These are phyloP conservation scores for Ceratobasidium theobromae DNA, from an alignment of 1,284 basidiomycete genomes.

Conservation along the genomic window DNA sequence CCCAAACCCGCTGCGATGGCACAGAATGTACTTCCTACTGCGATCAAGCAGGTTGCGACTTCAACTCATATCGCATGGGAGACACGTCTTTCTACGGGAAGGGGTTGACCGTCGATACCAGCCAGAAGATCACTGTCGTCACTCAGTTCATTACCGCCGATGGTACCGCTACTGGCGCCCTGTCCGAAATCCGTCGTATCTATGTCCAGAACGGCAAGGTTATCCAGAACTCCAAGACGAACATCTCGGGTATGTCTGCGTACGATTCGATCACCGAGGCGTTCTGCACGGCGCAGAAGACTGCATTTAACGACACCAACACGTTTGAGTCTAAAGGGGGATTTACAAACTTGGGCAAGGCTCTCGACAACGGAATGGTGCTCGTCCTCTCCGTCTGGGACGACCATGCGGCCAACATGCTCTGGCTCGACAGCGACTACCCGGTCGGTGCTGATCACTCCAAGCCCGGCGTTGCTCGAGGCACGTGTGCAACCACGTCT, in stretches of 20 bases:
- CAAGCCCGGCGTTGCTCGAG: conserved; percentile 53
- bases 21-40: conserved; percentile 39
- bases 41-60: conserved; percentile 54
- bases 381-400: too few species aligned
- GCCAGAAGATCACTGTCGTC: conserved; percentile 53
- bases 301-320: conserved; percentile 49
- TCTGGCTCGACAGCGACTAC: conserved; percentile 60
- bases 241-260: conserved; percentile 43
- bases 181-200: conserved; percentile 55
- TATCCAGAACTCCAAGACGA: conserved; percentile 52
- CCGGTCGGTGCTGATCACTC: conserved; percentile 49
- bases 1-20: conserved; percentile 34
- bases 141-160: conserved; percentile 57
- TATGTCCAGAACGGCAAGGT: conserved; percentile 56
- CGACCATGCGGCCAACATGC: conserved; percentile 58
- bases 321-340: conserved; percentile 52
- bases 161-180: conserved; percentile 49
- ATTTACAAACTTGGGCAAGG: conserved; percentile 49
- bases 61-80: conserved; percentile 59
- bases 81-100: conserved; percentile 52
- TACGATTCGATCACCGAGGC: conserved; percentile 42
- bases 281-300: conserved; percentile 51
- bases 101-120: conserved; percentile 54
- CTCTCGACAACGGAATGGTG: conserved; percentile 55
- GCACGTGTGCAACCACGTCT: too few species aligned